phyloP scores from a whole-genome alignment of 768 basidiomycete genomes.

The Boletus sp. region DNA sequence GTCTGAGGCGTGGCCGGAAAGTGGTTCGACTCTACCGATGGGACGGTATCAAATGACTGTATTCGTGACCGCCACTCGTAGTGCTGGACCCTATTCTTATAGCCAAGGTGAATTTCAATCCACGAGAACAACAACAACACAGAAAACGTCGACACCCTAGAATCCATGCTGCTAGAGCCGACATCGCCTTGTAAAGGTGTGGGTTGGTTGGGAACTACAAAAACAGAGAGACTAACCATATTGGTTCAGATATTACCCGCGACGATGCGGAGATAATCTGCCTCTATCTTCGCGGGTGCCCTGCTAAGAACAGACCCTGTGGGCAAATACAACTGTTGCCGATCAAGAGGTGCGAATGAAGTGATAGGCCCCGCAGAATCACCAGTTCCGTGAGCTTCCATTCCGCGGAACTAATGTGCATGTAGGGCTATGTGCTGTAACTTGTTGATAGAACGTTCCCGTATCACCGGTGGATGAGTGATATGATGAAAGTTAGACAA shows the following conservation, averaged over 20 bases:
- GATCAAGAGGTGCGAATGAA: constrained; percentile 12
- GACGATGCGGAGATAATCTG: constrained; percentile 21
- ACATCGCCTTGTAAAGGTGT: neutral
- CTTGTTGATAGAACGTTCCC: neutral
- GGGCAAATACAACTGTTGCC: neutral
- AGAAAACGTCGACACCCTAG: neutral
- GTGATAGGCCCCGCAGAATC: constrained; percentile 14
- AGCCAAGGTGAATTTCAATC: neutral
- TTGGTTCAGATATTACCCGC: constrained; percentile 1
- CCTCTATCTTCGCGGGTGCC: constrained; percentile 14
- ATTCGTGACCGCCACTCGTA: neutral
- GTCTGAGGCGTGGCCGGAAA: constrained; percentile 6
- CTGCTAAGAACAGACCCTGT: neutral
- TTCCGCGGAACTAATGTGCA: constrained; percentile 12
- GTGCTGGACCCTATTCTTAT: neutral
- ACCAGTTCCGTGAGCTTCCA: constrained; percentile 19
- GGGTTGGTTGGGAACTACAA: neutral
- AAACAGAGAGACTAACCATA: constrained; percentile 12
- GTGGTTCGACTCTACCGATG: neutral
- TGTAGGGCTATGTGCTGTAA: neutral
- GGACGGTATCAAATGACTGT: neutral
- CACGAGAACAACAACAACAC: neutral
- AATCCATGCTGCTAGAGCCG: neutral
- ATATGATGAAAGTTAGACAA: neutral
- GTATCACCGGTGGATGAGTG: neutral